phyloP scores from a whole-genome alignment of 2,329 filamentous ascomycete genomes.

The Trichoderma lentiforme region DNA sequence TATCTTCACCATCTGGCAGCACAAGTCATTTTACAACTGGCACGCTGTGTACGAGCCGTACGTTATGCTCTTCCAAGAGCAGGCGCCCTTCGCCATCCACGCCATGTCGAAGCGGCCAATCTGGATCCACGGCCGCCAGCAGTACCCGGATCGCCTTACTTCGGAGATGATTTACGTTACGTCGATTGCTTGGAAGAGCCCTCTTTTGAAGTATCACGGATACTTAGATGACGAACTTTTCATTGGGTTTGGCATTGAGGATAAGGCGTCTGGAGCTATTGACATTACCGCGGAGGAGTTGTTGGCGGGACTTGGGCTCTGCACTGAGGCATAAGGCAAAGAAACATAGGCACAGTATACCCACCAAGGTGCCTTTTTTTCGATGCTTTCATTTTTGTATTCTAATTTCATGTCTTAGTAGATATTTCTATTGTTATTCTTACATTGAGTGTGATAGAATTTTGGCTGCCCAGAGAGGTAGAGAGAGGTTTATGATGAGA shows the following conservation, averaged over 20 bases:
- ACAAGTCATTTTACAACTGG: conserved; percentile 47
- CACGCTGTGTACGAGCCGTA: conserved; percentile 56
- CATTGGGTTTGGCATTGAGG: conserved; percentile 55
- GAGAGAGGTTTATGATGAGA: neutral
- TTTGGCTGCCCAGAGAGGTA: neutral
- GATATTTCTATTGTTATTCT: neutral
- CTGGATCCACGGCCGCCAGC: conserved; percentile 52
- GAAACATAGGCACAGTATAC: neutral
- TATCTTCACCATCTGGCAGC: conserved; percentile 53
- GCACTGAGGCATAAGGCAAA: conserved; percentile 12
- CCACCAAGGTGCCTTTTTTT: neutral
- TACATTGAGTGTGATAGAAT: neutral
- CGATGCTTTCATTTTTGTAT: neutral
- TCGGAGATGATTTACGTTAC: conserved; percentile 59
- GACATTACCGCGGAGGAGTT: conserved; percentile 51
- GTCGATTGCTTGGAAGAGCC: conserved; percentile 52
- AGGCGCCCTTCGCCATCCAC: conserved; percentile 48
- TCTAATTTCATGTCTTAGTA: neutral
- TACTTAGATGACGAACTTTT: conserved; percentile 55
- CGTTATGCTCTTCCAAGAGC: conserved; percentile 47
- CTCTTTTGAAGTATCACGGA: conserved; percentile 50
- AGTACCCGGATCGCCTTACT: conserved; percentile 29
- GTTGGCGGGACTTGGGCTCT: conserved; percentile 35
- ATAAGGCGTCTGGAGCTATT: conserved; percentile 45
- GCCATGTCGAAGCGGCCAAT: conserved; percentile 49